Base-by-base conservation (phyloP, 345 rosid genomes). In the Camelina laxa region DNA sequence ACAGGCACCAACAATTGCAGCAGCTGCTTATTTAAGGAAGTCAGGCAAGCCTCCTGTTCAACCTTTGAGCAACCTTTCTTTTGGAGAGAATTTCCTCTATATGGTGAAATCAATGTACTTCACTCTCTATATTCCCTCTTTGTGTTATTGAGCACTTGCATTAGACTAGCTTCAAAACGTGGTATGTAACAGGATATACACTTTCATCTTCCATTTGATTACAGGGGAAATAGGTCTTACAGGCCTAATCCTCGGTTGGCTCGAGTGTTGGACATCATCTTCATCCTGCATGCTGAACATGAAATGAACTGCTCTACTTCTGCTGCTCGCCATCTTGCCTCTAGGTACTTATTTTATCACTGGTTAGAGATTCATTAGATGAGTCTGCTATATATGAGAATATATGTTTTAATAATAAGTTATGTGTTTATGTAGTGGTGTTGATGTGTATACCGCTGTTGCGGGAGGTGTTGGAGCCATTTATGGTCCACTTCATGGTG, bases 401-500 rank as follows among this genome's bases (percentile, higher is more conserved):
- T n/a, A n/a, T 69, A 31, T 65, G 45, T 69, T 53, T 31, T 30
- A 42, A 42, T 55, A 11, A 48, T 55, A 11, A 47, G 53, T 21
- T 14, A 7, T 15, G 31, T 74, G 30, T 61, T 31, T 79, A 1
- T 85, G 77, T 80, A 95, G 98, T 83, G 94, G 98, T 76, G 97
- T 87, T 81, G 92, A 92, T 81, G 96, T 92, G 54, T 95, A 85
- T 80, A 87, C 96, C 24, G 92, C 96, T 65, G 87, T 95, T 74
- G 83, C 97, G 56, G 98, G 99, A 81, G 98, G 96, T 70, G 87
- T 90, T 80, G 97, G 96, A 73, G 98, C 97, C 24, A 62, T 95
- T 7, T 90, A 88, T 70, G 98, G 99, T 64, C 98, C 97, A 47
- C 97, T 95, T 79, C 99, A 95, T 79, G 99, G 99, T 49, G 99